Percentiles rank a stretch among this genome's conserved stretches.
Conservation (phyloP, 2,329 filamentous ascomycete genomes). For the Fusarium udum region DNA sequence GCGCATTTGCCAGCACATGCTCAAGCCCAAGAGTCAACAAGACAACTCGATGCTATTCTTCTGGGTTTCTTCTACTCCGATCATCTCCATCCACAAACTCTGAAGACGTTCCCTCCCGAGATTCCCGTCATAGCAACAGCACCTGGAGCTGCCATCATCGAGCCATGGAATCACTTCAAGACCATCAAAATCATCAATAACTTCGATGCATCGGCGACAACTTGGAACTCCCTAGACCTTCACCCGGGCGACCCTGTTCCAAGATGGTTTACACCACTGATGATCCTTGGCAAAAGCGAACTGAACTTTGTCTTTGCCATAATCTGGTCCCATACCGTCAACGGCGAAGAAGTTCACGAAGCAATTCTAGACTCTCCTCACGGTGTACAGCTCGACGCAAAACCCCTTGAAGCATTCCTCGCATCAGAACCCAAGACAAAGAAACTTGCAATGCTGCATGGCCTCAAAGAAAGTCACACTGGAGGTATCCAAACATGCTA, state of each 20-base stretch:
- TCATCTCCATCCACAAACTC: slow-evolving; percentile 33
- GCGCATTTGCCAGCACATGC: neutral
- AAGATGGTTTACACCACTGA: slow-evolving; percentile 34
- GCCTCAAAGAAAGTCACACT: slow-evolving; percentile 34
- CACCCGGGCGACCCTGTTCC: slow-evolving; percentile 37
- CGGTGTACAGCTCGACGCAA: slow-evolving; percentile 26
- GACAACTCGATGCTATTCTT: slow-evolving; percentile 34
- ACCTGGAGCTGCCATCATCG: slow-evolving; percentile 11
- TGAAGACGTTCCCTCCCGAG: slow-evolving; percentile 22
- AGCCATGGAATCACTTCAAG: slow-evolving; percentile 34
- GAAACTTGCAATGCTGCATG: slow-evolving; percentile 40
- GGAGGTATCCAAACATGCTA: slow-evolving; percentile 7
- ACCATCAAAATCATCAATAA: slow-evolving; percentile 26
- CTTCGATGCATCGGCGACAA: neutral
- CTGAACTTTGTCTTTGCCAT: slow-evolving; percentile 38
- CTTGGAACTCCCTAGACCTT: slow-evolving; percentile 27
- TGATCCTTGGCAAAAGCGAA: slow-evolving; percentile 14
- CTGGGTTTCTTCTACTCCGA: slow-evolving; percentile 34
- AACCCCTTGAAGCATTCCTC: slow-evolving; percentile 32
- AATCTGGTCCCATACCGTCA: slow-evolving; percentile 31
- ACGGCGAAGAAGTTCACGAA: slow-evolving; percentile 29
- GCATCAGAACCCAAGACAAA: slow-evolving; percentile 28
- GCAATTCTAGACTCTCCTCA: slow-evolving; percentile 36
- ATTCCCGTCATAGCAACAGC: slow-evolving; percentile 36
- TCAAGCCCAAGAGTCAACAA: neutral